Conservation (phyloP, 768 basidiomycete species). For the Xerocomus spinulosus region DNA sequence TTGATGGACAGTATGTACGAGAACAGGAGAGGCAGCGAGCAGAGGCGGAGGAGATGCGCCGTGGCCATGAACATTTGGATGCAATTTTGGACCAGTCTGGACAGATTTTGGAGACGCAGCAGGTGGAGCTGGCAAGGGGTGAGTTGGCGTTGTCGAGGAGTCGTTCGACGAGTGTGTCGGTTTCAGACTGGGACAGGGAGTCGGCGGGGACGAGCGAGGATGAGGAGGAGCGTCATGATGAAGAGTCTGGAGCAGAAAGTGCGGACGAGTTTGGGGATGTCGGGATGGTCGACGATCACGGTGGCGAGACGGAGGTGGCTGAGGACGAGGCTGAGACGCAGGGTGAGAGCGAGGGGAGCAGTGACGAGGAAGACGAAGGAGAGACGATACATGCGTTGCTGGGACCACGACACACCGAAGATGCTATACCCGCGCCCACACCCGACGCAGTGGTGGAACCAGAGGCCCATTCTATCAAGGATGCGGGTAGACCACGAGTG, state of each 20-base stretch:
- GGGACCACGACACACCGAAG: slow-evolving; percentile 8
- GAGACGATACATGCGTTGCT: slow-evolving; percentile 28
- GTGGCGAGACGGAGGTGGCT: background rate
- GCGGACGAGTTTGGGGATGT: slow-evolving; percentile 39
- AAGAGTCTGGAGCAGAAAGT: slow-evolving; percentile 22
- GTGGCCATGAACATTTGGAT: slow-evolving; percentile 83
- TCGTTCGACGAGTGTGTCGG: slow-evolving; percentile 51
- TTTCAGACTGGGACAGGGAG: slow-evolving; percentile 19
- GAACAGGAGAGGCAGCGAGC: slow-evolving; percentile 58
- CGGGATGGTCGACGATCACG: slow-evolving; percentile 10
- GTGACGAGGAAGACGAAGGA: slow-evolving; percentile 31
- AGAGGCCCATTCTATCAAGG: too few species aligned
- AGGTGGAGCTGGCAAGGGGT: slow-evolving; percentile 56
- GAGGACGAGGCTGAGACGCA: slow-evolving; percentile 17
- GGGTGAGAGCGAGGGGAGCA: slow-evolving; percentile 38
- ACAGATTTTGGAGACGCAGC: slow-evolving; percentile 80
- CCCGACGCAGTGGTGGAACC: too few species aligned
- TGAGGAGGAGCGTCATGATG: slow-evolving; percentile 18
- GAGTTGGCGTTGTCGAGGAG: slow-evolving; percentile 48
- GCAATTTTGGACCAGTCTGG: slow-evolving; percentile 88
- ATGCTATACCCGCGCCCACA: background rate
- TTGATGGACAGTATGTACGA: slow-evolving; percentile 57
- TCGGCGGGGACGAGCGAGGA: slow-evolving; percentile 18
- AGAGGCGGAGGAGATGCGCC: slow-evolving; percentile 73
- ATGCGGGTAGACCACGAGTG: background rate